phyloP scores from a whole-genome alignment of 1,284 basidiomycete species.

The Microbotryum lychnidis-dioicae region DNA sequence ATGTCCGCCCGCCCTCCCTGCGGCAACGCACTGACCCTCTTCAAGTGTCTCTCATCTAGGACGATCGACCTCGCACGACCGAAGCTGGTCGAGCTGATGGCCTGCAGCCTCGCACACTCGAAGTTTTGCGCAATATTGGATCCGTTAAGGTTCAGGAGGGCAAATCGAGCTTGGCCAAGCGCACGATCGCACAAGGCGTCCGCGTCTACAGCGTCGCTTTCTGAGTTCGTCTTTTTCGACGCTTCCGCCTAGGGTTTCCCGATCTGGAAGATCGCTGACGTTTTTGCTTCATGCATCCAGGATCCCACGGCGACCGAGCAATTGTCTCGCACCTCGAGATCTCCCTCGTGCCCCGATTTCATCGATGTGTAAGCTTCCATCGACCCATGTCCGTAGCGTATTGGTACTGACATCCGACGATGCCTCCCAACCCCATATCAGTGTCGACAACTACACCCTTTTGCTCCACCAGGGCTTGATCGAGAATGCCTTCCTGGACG shows the following conservation, averaged over 20 bases:
- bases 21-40: too few relatives aligned
- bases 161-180: conserved; percentile 32
- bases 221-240: conserved; percentile 34
- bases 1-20: too few relatives aligned
- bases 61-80: conserved; percentile 42
- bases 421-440: conserved; percentile 4
- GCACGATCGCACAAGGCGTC: conserved; percentile 36
- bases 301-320: conserved; percentile 35
- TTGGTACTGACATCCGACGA: too few relatives aligned
- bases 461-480: conserved; percentile 44
- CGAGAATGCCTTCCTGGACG: conserved; percentile 40
- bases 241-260: neutral
- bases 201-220: conserved; percentile 42
- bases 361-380: conserved; percentile 37
- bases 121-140: conserved; percentile 35
- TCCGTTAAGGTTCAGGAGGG: conserved; percentile 30
- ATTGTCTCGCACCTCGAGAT: conserved; percentile 40
- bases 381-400: too few relatives aligned
- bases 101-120: conserved; percentile 40
- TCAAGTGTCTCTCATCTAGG: neutral
- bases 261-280: too few relatives aligned
- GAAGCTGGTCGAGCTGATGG: conserved; percentile 43
- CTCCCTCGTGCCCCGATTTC: conserved; percentile 42
- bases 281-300: conserved; percentile 30
- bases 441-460: conserved; percentile 42